Evolutionary conservation across 2,329 filamentous ascomycete genomes (phyloP), one percentile per base, ranked within the genome.

Genomic region (Aspergillaceae sp.): DNA sequence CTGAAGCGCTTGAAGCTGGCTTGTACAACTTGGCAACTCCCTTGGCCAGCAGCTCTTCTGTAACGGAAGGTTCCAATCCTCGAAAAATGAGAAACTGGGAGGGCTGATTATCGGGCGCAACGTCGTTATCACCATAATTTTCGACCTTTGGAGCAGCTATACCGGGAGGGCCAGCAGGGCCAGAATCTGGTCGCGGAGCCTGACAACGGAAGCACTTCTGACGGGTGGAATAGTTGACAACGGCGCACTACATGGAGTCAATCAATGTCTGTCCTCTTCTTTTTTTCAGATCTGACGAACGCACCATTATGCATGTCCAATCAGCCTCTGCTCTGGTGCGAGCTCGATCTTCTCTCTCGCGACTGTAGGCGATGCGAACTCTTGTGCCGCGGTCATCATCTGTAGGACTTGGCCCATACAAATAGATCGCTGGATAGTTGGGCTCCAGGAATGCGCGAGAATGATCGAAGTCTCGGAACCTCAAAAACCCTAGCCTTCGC

Each of bases 11-110:
- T 7, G 62, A 51, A 9, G 63, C 56, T 0, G 75, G 74, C 51
- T 80, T 84, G 57, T 87, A 86, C 3, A 94, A 74, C 54, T 86
- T 87, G 56, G 80, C 79, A 42, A 88, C 79, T 27, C 86, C 87
- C 47, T 79, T 82, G 1, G 83, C 83, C 7, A 94, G 72, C 41
- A 86, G 71, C 46, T 85, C 80, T 64, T 91, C 87, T 5, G 76
- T 84, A 4, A 87, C 79, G 9, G 83, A 82, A 0, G 78, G 68
- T 30, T 87, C 80, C 5, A 94, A 69, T 5, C 83, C 83, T 49
- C 86, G 81, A 27, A 92, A 73, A 4, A 92, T 78, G 19, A 92
- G 69, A 53, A 90, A 88, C 54, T 89, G 86, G 1, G 86, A 88
- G 1, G 83, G 78, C 0, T 76, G 82, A 26, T 68, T 72, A 44